These are phyloP conservation scores for Chlamydomonas incerta DNA, from an alignment of 139 green algal genomes.

Conservation along the genomic window DNA sequence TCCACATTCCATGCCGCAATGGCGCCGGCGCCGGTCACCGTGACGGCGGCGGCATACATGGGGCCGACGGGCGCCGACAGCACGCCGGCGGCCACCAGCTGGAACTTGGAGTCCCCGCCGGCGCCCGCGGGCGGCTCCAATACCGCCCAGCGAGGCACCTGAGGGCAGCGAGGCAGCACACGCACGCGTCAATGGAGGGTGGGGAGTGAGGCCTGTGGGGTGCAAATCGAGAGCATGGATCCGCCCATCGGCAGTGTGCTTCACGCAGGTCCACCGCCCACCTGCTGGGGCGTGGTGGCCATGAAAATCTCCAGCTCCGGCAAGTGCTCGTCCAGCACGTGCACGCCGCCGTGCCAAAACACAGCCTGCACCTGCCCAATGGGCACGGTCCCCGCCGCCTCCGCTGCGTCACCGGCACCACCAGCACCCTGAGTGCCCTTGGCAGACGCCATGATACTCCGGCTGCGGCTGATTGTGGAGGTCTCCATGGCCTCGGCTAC, in stretches of 20 bases:
- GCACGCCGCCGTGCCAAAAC: conserved; percentile 2
- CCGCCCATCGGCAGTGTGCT: no score
- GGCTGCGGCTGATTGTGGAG: no score
- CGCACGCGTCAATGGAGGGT: no score
- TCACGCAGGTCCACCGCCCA: no score
- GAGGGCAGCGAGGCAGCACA: no score
- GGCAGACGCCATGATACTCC: no score
- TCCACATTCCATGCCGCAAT: background rate
- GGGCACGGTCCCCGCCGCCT: no score
- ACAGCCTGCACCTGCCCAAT: background rate
- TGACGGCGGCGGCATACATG: background rate
- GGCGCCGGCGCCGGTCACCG: background rate
- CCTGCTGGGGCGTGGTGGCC: background rate
- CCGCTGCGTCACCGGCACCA: no score
- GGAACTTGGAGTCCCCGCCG: background rate
- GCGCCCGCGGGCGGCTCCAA: background rate
- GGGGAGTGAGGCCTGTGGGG: no score
- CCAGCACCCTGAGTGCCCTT: no score
- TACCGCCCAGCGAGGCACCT: background rate
- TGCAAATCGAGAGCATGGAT: no score
- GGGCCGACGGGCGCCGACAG: background rate
- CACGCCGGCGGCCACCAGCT: background rate
- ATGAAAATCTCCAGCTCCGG: background rate
- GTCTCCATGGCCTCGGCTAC: no score
- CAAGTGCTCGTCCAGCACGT: background rate